Base-by-base conservation (phyloP, 257 asterid genomes). In the Prunella vulgaris region DNA sequence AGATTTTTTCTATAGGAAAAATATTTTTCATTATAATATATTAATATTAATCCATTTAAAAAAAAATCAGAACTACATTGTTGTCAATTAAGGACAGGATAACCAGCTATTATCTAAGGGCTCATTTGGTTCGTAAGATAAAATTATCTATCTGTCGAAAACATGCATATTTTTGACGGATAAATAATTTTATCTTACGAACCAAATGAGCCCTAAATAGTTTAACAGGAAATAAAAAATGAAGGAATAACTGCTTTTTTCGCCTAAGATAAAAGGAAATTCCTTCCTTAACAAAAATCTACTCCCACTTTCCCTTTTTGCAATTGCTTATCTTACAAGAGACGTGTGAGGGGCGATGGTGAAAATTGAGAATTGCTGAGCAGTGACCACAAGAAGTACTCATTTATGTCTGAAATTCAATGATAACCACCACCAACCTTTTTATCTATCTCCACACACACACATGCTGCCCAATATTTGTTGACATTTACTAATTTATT, bases 401-500 rank as follows among this genome's bases (percentile, higher is more conserved):
- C 71, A 74, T 73, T 69, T 32, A 63, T 75, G 71, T 61, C 70
- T 71, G 56, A 62, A 63, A 62, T 49, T 68, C 18, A 69, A 65
- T 54, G 46, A 65, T 76, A 44, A 66, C 75, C 35, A 12, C 68
- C 75, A 75, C 74, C 69, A 74, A 75, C 70, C 46, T 76, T 64
- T 71, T 74, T 68, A 80, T 73, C 78, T 37, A n/a, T n/a, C n/a
- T n/a, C n/a, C n/a, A n/a, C n/a, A 66, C 72, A 44, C 80, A 79
- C 80, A 81, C 82, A 77, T 77, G 80, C 71, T 61, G 76, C 46
- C 64, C 80, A 74, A 81, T 61, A 66, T 66, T 32, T 72, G 38
- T 61, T 46, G 12, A 74, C 53, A 28, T 48, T 60, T 44, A 69
- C 75, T 32, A 59, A 76, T 73, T 32, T 10, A 61, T 54, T 9